Percentiles rank a stretch among this genome's conserved stretches.
Evolutionary conservation across 768 basidiomycete species (phyloP).

Genomic region (Auricularia heimuer): DNA sequence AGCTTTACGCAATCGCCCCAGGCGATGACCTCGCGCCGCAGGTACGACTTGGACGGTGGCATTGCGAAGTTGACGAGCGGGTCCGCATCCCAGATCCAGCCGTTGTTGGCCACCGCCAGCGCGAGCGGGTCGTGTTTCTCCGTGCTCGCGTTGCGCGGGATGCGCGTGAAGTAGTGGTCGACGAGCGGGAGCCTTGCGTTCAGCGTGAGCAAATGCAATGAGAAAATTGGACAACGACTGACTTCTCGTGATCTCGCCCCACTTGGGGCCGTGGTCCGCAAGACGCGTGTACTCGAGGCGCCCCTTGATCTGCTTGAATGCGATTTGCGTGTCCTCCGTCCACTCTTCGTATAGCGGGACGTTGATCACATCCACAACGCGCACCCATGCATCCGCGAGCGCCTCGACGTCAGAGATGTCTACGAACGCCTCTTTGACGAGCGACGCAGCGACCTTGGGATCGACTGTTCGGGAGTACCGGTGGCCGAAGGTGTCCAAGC

Average conservation of each 20-base stretch:
- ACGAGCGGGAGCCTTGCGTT: constrained; percentile 64
- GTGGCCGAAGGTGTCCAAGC: constrained; percentile 48
- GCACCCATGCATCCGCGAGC: constrained; percentile 63
- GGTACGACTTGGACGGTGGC: constrained; percentile 84
- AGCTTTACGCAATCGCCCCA: constrained; percentile 99
- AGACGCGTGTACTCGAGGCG: constrained; percentile 73
- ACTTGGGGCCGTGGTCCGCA: constrained; percentile 71
- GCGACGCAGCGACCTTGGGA: constrained; percentile 55
- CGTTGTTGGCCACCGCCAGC: constrained; percentile 91
- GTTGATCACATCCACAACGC: constrained; percentile 78
- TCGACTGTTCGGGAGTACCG: constrained; percentile 63
- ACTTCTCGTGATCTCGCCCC: constrained; percentile 76
- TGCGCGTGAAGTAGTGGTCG: constrained; percentile 86
- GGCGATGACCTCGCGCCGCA: constrained; percentile 91
- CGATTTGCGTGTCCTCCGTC: constrained; percentile 69
- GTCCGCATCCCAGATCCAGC: constrained; percentile 98
- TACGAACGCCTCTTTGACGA: constrained; percentile 59
- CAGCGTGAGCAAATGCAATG: neutral
- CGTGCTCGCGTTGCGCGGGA: constrained; percentile 36
- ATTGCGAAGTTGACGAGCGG: constrained; percentile 92
- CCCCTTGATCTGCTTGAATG: constrained; percentile 64
- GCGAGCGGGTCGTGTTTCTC: constrained; percentile 35
- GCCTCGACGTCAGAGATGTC: constrained; percentile 39
- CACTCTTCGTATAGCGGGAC: constrained; percentile 80
- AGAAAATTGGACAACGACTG: constrained; percentile 21